Base-by-base conservation (phyloP, 2,329 filamentous ascomycete genomes). In the Pleoardoris graminearum region DNA sequence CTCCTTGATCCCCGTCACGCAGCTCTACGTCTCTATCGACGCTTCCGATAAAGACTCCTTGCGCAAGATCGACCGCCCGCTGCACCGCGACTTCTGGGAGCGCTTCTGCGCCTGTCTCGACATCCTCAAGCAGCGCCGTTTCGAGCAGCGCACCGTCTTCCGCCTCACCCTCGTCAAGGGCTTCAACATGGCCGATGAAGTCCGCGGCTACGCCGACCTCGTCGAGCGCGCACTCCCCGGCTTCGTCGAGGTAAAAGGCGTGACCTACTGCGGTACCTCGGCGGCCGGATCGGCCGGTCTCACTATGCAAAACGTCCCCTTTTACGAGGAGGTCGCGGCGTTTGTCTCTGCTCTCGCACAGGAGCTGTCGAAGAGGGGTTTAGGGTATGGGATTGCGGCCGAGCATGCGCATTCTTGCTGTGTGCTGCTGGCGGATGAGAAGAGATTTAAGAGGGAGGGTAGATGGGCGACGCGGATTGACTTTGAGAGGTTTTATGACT, bases 21-120 rank as follows among this genome's bases (percentile, higher is more conserved):
- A 97, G 75, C 83, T 99, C 1, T 97, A 97, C 73, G 93, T 97
- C 55, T 94, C 89, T 50, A 97, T 97, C 68, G 93, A 99, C 68
- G 94, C 94, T 0, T 91, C 89, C 38, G 96, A 97, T 78, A 86
- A 86, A 57, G 92, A 96, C 55, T 90, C 87, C 14, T 82, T 97
- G 27, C 86, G 90, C 46, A 88, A 87, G 68, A 96, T 99, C 65
- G 93, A 97, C 73, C 81, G 93, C 0, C 94, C 93, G 0, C 82
- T 99, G 3, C 92, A 97, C 76, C 85, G 94, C 45, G 93, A 97
- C 75, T 99, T 96, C 76, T 97, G 93, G 94, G 92, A 97, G 76
- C 86, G 94, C 4, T 97, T 97, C 82, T 86, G 90, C 69, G 82
- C 88, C 27, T 97, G 94, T 68, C 82, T 97, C 29, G 91, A 95